Base-by-base conservation (phyloP, 345 rosid genomes). In the Linum trigynum region DNA sequence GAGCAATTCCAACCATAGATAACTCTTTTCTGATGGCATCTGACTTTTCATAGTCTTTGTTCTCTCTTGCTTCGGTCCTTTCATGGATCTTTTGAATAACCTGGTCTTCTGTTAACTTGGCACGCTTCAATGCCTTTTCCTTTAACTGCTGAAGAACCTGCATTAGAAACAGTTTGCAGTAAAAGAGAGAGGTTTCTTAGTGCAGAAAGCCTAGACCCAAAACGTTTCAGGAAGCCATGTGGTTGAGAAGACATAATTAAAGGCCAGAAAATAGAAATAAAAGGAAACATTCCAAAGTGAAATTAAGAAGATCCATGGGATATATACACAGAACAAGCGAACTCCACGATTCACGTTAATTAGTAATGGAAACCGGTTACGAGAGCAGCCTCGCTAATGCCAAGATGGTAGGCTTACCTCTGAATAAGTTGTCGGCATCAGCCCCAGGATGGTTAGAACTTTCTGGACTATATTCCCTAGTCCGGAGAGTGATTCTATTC, bases 1-100 rank as follows among this genome's bases (percentile, higher is more conserved):
- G 92, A 70, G 96, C 83, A 7, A 94, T 86, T 16, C 97, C 99
- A 6, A 80, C 71, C 39, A 75, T 62, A 57, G 96, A 90, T 60
- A 90, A 77, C 16, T 83, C 91, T 74, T 86, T 88, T 80, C 99
- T 80, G 66, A 94, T 84, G 3, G 73, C 76, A 83, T 94, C 99
- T 2, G 97, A 90, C 75, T 80, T 86, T 75, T 80, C 91, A n/a
- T 94, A 94, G 51, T 90, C 88, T 71, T 83, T 90, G 73, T 80
- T 83, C 63, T 74, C 80, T 77, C 97, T 88, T 55, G 92, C 96
- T 6, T 43, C 75, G 45, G 77, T 84, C 65, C 97, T 84, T 75
- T 86, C 96, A 43, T 80, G 65, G 2, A 94, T 75, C 77, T 75
- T 88, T 65, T 74, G 77, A 76, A 82, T 55, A 57, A 90, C 80